Conservation (phyloP, 805 yeast species). For the Cyberlindnera xishuangbannaensis region DNA sequence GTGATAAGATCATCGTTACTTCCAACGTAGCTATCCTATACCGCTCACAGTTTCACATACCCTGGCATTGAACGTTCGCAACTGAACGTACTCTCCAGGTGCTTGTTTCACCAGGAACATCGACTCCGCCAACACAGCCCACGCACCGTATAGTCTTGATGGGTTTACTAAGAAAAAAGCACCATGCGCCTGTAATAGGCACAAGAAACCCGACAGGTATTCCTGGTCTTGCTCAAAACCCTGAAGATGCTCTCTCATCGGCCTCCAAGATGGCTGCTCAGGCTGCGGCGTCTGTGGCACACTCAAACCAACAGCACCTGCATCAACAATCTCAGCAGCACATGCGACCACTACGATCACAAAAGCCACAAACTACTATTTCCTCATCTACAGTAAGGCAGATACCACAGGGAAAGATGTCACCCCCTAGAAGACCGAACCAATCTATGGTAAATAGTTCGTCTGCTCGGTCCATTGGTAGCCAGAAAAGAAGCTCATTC, state of each 20-base stretch:
- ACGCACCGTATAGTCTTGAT: no score
- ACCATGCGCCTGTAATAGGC: constrained; percentile 14
- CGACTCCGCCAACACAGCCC: background rate
- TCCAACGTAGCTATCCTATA: no score
- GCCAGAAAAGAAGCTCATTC: constrained; percentile 5
- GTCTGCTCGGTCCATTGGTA: constrained; percentile 2
- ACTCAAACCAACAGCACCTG: constrained; percentile 6
- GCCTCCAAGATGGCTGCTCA: constrained; percentile 22
- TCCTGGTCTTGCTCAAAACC: constrained; percentile 6
- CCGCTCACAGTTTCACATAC: no score
- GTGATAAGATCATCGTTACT: no score
- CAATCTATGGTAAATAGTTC: constrained; percentile 2
- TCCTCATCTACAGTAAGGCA: no score
- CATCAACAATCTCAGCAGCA: constrained; percentile 1
- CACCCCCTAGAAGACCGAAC: background rate
- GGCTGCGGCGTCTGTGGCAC: constrained; percentile 16
- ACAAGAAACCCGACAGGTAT: constrained; percentile 22
- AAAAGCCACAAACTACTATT: constrained; percentile 2
- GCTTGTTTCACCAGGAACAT: background rate
- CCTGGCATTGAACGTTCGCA: no score
- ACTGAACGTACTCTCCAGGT: no score
- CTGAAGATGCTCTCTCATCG: background rate
- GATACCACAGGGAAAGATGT: constrained; percentile 1
- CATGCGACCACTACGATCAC: constrained; percentile 1
- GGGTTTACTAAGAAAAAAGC: constrained; percentile 21